Base-by-base conservation (phyloP, 345 rosid genomes). In the Fremontodendron californicum region DNA sequence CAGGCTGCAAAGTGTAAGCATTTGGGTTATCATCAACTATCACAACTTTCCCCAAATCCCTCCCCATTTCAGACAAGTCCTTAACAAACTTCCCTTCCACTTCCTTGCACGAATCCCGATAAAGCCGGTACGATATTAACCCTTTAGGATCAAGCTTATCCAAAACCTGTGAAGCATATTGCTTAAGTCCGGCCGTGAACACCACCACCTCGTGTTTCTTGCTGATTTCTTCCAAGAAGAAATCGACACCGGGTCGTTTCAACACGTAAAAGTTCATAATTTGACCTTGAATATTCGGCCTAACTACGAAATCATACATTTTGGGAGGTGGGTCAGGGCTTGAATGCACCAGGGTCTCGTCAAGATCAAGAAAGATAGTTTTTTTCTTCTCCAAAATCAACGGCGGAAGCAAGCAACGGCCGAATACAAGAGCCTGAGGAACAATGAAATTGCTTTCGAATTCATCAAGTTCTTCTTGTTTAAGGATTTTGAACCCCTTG, bases 171-270 rank as follows among this genome's bases (percentile, higher is more conserved):
- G 98, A 86, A 0, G 99, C 99, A 76, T 95, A 95, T 55, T 86
- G 93, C 74, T 78, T 84, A 6, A 91, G 62, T 8, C 98, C 99
- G 27, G 98, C 98, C 9, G 99, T 93, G 88, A 95, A 95, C 60
- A 93, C 89, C 65, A 90, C 99, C 78, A 93, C 75, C 65, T 92
- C 97, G 58, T 79, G 89, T 21, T 84, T 87, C 23, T 85, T 82
- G 43, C 87, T 84, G 45, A 93, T 74, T 37, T 78, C 79, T 66
- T 85, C 85, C 85, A 93, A 79, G 76, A 93, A 93, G 0, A 70
- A 82, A 57, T 95, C 97, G 0, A 95, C 90, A 18, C 98, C 98
- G 6, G 99, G 99, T 35, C 99, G 89, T 83, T 95, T 95, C 77
- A 85, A 78, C 65, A 93, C 99, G 71, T 87, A 95, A 27, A 93